Base-by-base conservation (phyloP, 768 basidiomycete species). In the Sarcodon sp. region DNA sequence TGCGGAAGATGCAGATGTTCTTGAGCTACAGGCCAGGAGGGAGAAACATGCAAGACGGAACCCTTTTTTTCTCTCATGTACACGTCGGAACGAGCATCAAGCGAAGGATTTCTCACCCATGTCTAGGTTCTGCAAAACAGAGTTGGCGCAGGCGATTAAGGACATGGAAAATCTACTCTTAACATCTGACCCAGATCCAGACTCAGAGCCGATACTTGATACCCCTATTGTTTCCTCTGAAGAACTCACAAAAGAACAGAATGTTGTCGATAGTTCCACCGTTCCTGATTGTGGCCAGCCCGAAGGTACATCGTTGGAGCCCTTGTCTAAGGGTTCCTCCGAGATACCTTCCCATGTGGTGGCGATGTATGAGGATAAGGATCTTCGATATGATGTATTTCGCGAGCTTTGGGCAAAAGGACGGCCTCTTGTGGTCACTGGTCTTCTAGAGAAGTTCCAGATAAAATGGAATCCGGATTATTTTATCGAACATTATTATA, bases 391-490 rank as follows among this genome's bases (percentile, higher is more conserved):
- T 18, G 67, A 71, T 6, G 57, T 71, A 12, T 91, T 93, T 65
- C 74, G 75, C 44, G 59, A 64, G 6, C 63, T 88, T 7, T 98
- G 93, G 93, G 59, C 61, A 7, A 64, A 64, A 38, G 91, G 91
- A 27, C 69, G 82, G 34, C 87, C 92, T 2, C 59, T 97, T 7
- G 75, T 94, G 32, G 83, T 96, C 43, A 83, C 79, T 31, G 76
- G 72, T 31, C 63, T 88, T 15, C 63, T 76, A 44, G 56, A 69
- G 11, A 75, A 79, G 53, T 83, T 91, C 62, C 67, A 72, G 54
- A 62, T 83, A 51, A 59, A 71, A 49, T 97, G 93, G 93, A 80
- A 75, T 4, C 93, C 93, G 0, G 75, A 83, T 48, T 85, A 82
- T 57, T 91, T 98, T 62, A 73, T 78, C 13, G 62, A 76, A 46